Evolutionary conservation across 768 basidiomycete genomes (phyloP).

Genomic region (Heimioporus sp.): DNA sequence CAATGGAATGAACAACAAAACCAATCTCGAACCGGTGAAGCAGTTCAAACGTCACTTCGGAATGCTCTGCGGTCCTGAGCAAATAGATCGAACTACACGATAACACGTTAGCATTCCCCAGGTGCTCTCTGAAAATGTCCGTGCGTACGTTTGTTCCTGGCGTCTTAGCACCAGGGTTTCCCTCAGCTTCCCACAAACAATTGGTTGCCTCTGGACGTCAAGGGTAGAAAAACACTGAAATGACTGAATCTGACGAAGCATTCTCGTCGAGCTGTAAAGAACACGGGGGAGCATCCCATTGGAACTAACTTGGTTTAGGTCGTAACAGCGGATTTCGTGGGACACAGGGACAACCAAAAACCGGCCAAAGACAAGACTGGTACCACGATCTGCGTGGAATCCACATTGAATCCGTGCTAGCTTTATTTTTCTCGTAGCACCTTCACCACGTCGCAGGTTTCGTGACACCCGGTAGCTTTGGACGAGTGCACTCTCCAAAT

Average conservation of each 20-base stretch:
- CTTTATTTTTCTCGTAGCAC: not conserved
- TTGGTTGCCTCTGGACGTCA: not conserved
- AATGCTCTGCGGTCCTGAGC: not conserved
- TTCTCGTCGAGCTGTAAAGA: not conserved
- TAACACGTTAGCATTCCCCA: not conserved
- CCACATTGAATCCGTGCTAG: constrained; percentile 5
- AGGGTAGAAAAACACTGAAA: not conserved
- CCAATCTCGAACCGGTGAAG: not conserved
- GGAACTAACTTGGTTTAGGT: not conserved
- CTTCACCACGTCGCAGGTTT: too few species aligned
- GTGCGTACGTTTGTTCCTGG: not conserved
- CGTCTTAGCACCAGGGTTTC: not conserved
- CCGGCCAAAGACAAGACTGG: not conserved
- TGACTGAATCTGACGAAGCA: not conserved
- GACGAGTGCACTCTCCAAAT: constrained; percentile 12
- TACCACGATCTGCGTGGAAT: too few species aligned
- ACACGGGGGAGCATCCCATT: not conserved
- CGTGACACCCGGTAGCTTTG: constrained; percentile 4
- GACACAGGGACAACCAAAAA: not conserved
- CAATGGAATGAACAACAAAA: not conserved
- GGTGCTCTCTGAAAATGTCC: not conserved
- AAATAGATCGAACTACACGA: not conserved
- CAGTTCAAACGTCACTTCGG: not conserved
- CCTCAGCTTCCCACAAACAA: not conserved
- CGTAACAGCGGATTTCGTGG: not conserved